These are phyloP conservation scores for Colletotrichum lupini DNA, from an alignment of 2,329 filamentous ascomycete genomes.

Conservation along the genomic window DNA sequence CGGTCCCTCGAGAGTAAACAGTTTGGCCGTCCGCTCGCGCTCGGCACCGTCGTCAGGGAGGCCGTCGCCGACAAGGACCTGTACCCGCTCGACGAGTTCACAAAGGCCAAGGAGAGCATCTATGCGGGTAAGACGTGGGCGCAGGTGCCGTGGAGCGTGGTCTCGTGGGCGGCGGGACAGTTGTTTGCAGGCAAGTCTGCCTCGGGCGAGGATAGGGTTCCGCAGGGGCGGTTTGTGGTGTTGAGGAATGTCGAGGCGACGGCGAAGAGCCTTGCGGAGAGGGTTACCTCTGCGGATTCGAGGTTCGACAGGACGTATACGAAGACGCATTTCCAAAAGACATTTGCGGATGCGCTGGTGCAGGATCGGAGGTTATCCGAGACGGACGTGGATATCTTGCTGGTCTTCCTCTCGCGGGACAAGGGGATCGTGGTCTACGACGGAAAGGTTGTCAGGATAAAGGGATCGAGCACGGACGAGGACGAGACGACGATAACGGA, in stretches of 20 bases:
- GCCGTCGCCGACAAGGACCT: constrained; percentile 76
- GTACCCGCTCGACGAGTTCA: constrained; percentile 77
- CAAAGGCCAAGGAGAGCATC: constrained; percentile 73
- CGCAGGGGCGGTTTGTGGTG: constrained; percentile 73
- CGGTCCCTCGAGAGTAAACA: constrained; percentile 79
- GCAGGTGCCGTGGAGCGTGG: constrained; percentile 74
- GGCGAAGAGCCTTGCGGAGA: constrained; percentile 63
- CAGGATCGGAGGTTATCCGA: constrained; percentile 65
- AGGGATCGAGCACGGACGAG: constrained; percentile 52
- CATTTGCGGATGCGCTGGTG: constrained; percentile 65
- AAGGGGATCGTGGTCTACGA: constrained; percentile 69
- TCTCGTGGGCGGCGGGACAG: constrained; percentile 81
- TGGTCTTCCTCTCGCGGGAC: constrained; percentile 77
- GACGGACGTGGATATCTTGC: constrained; percentile 75
- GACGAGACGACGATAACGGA: constrained; percentile 70
- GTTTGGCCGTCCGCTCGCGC: constrained; percentile 82
- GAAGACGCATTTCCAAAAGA: constrained; percentile 70
- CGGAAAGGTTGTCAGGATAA: constrained; percentile 80
- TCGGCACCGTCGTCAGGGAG: constrained; percentile 83
- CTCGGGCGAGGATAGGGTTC: constrained; percentile 64
- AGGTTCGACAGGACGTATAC: constrained; percentile 77
- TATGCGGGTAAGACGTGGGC: constrained; percentile 74
- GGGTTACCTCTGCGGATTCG: constrained; percentile 46
- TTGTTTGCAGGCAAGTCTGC: constrained; percentile 60
- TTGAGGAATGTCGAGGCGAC: constrained; percentile 71